Percentiles rank a stretch among this genome's conserved stretches.
Evolutionary conservation across 169 alveolate genomes (phyloP).

Genomic region (Besnoitia besnoiti): DNA sequence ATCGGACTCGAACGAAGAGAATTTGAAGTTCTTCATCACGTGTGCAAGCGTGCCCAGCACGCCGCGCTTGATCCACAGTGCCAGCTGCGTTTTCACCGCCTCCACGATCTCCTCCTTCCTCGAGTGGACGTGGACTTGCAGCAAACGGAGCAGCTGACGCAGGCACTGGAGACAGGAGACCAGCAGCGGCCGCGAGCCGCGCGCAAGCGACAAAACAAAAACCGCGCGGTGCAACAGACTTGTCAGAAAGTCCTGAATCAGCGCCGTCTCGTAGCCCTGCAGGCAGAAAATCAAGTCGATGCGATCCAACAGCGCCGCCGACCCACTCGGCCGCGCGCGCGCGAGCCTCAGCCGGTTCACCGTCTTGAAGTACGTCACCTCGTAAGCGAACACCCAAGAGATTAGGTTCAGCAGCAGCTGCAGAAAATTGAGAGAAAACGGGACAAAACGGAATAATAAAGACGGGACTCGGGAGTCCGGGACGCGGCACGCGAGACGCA

Average conservation of each 20-base stretch:
- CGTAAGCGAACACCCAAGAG: constrained; percentile 55
- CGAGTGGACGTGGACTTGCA: constrained; percentile 50
- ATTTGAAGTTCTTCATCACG: constrained; percentile 27
- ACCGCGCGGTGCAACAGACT: constrained; percentile 11
- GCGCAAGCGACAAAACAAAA: not conserved
- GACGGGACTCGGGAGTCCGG: not conserved
- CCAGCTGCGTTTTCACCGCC: constrained; percentile 51
- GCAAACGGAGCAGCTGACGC: constrained; percentile 63
- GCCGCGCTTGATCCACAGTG: constrained; percentile 53
- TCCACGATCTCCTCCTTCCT: constrained; percentile 25
- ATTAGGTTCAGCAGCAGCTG: constrained; percentile 56
- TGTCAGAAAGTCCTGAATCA: constrained; percentile 21
- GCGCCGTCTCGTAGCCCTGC: constrained; percentile 57
- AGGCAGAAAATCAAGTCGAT: constrained; percentile 60
- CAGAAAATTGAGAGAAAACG: not conserved
- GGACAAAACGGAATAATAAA: not conserved
- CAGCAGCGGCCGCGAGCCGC: constrained; percentile 20
- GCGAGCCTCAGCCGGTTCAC: constrained; percentile 45
- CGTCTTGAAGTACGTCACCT: constrained; percentile 44
- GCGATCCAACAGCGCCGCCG: constrained; percentile 29
- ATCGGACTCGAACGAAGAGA: constrained; percentile 1
- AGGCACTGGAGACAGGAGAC: constrained; percentile 53
- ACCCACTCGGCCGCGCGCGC: not conserved
- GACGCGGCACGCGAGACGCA: not conserved
- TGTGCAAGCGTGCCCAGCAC: constrained; percentile 30